Evolutionary conservation across 257 asterid species (phyloP), one percentile per base, ranked within the genome.

Genomic region (Solanum pimpinellifolium): DNA sequence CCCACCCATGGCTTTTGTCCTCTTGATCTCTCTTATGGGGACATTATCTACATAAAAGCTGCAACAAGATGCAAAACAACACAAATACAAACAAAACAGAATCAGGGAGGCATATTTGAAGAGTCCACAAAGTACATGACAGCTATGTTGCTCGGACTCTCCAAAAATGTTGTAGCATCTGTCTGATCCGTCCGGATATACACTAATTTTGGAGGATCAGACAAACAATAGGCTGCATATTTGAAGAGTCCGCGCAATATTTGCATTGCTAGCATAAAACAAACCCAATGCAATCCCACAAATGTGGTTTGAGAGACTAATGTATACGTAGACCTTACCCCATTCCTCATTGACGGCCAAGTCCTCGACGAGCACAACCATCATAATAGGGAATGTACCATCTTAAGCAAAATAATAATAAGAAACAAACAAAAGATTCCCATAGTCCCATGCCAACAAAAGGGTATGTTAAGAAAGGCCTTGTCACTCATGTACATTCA

Each of bases 41-140:
- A 96, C 93, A 89, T 91, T 89, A 86, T 96, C 98, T 3, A 96
- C 91, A 87, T 94, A 94, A 90, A 96, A 96, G 88, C 99, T 96
- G 95, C 92, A 92, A 87, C 27, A 88, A 47, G 74, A 47, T 74
- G 76, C 15, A 78, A 86, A 81, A 41, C 12, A 41, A 74, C 78
- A 83, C 60, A 77, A 84, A 87, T 68, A 88, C 86, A 87, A 90
- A 89, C 86, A 83, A 65, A 76, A 88, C 60, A 49, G 18, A 74
- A 86, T 84, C 88, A 91, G 85, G 2, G 49, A 3, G 66, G 25
- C 66, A 56, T 56, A 7, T 56, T 56, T 56, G 66, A 56, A 56
- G 66, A 56, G 25, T 56, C 25, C 66, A 56, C 25, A 7, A 20
- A 56, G 25, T 56, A 56, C 11, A 56, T 56, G 66, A 56, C 25